These are phyloP conservation scores for Lagenidium giganteum DNA, from an alignment of 352 stramenopile genomes.

Conservation along the genomic window DNA sequence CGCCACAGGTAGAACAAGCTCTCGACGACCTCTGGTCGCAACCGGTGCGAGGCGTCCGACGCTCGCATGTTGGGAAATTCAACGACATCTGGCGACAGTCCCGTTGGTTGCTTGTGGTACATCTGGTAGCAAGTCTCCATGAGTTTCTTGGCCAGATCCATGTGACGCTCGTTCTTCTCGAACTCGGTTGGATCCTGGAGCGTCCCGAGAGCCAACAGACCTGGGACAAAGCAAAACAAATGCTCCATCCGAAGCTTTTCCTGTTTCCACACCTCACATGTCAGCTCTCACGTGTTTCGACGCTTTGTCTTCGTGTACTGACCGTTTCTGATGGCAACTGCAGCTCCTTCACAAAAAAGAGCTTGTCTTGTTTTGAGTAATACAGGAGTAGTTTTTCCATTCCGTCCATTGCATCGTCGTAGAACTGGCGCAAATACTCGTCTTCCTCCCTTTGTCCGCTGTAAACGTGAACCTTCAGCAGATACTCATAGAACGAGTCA, in stretches of 20 bases:
- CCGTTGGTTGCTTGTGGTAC: constrained; percentile 90
- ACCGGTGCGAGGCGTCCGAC: constrained; percentile 83
- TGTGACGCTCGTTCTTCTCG: constrained; percentile 71
- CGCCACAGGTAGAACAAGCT: constrained; percentile 96
- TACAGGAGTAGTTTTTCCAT: constrained; percentile 89
- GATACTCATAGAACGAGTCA: constrained; percentile 98
- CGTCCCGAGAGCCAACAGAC: constrained; percentile 91
- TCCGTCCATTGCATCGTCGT: constrained; percentile 92
- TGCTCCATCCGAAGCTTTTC: constrained; percentile 91
- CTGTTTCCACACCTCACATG: constrained; percentile 4
- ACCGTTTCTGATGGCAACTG: constrained; percentile 33
- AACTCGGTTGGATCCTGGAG: constrained; percentile 49
- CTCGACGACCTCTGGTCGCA: constrained; percentile 95
- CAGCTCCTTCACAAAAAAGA: constrained; percentile 68
- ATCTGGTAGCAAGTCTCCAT: constrained; percentile 94
- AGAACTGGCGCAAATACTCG: constrained; percentile 72
- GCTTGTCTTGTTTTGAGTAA: constrained; percentile 43
- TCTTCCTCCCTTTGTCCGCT: constrained; percentile 70
- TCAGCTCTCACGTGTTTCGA: background rate
- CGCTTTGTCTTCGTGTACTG: constrained; percentile 15
- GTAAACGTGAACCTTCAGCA: constrained; percentile 97
- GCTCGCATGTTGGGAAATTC: constrained; percentile 72
- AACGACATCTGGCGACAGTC: constrained; percentile 92
- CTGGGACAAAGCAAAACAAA: constrained; percentile 94
- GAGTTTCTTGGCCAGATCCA: constrained; percentile 86